These are phyloP conservation scores for Phialocephala sp. DNA, from an alignment of 2,329 filamentous ascomycete genomes.

Conservation along the genomic window DNA sequence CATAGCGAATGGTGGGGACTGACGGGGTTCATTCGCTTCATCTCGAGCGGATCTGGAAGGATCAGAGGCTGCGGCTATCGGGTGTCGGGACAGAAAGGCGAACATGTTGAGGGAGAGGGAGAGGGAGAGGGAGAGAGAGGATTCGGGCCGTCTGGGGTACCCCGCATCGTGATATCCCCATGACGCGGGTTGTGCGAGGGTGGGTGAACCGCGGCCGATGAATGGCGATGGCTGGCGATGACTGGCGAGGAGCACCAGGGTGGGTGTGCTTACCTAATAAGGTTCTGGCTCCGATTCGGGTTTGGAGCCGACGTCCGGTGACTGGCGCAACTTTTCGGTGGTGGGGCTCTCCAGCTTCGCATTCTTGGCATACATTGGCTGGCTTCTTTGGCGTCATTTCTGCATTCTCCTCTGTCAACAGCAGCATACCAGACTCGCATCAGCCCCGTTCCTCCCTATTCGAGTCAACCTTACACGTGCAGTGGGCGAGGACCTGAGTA, in stretches of 20 bases:
- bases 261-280: not conserved
- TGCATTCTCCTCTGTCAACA: slow-evolving; percentile 11
- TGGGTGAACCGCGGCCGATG: not conserved
- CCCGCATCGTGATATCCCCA: not conserved
- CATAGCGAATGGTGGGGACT: slow-evolving; percentile 4
- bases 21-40: slow-evolving; percentile 20
- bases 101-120: slow-evolving; percentile 6
- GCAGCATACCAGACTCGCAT: not conserved
- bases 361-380: slow-evolving; percentile 1
- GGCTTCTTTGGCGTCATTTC: not conserved
- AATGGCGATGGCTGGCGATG: too few species aligned
- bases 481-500: not conserved
- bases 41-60: slow-evolving; percentile 21
- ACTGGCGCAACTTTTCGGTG: not conserved
- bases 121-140: not conserved
- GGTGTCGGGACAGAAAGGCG: slow-evolving; percentile 29
- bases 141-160: not conserved
- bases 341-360: not conserved
- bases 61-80: slow-evolving; percentile 22
- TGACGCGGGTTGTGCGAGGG: not conserved
- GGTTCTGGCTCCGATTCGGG: slow-evolving; percentile 19
- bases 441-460: not conserved
- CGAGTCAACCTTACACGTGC: slow-evolving; percentile 15
- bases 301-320: slow-evolving; percentile 20
- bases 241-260: not conserved